Evolutionary conservation across 2,329 filamentous ascomycete genomes (phyloP), one percentile per base, ranked within the genome.

Genomic region (Alternaria sp.): DNA sequence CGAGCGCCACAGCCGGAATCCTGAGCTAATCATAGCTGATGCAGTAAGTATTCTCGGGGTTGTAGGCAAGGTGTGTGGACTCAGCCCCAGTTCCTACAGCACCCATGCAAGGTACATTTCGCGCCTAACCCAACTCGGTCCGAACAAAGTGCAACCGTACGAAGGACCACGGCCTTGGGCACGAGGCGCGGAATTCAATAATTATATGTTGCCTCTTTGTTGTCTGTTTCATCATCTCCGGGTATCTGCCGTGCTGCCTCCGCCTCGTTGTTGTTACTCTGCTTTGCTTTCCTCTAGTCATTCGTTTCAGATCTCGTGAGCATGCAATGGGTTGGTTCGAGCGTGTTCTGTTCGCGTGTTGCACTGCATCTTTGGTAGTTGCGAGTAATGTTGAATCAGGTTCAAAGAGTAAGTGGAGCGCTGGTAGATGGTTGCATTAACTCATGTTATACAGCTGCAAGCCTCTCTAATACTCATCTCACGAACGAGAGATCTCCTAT

Each of bases 321-420:
- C 67, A 77, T 79, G 76, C 77, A 56, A 80, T 80, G 78, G 57
- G 57, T 43, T 77, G 70, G 76, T 70, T 76, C 72, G 77, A 72
- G 69, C 67, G 62, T 60, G 62, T 69, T 65, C 65, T 75, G 61
- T 65, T 66, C 62, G 58, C 52, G 52, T 69, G 19, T 45, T 66
- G 32, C 45, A 32, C 60, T 50, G 62, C 51, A 25, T 62, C 32
- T n/a, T 43, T 51, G 45, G 23, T 56, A 56, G 28, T 40, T 36
- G 36, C 28, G 17, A 56, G 26, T 43, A 46, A 51, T 56, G 57
- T n/a, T 13, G 51, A 47, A 15, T 36, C 32, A 36, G 19, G 26
- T 40, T 12, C n/a, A 54, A 52, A 47, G 19, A 32, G 61, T 63
- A 32, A 51, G 61, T 60, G 25, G 10, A 36, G 11, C 28, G 2